Percentiles rank a stretch among this genome's conserved stretches.
Conservation (phyloP, 345 rosid genomes). For the Erysimum cheiranthoides region DNA sequence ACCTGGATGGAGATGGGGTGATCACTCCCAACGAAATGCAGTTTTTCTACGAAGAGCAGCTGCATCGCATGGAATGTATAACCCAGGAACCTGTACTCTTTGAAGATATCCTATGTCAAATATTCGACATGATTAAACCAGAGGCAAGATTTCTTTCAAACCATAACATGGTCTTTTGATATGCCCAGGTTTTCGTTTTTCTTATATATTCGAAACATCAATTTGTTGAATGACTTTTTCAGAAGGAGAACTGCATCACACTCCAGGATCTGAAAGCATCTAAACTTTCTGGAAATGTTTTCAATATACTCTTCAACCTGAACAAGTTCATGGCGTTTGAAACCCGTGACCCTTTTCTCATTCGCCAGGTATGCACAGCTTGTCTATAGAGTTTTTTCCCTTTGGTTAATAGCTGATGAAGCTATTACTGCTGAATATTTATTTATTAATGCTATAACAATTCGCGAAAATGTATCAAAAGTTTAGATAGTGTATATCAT, state of each 20-base stretch:
- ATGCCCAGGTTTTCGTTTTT: too few relatives aligned
- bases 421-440: background rate
- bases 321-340: constrained; percentile 85
- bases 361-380: constrained; percentile 65
- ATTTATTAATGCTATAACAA: background rate
- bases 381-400: background rate
- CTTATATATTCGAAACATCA: background rate
- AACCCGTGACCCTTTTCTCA: constrained; percentile 78
- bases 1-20: constrained; percentile 86
- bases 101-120: constrained; percentile 86
- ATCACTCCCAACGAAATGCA: constrained; percentile 84
- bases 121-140: constrained; percentile 87
- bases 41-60: constrained; percentile 88
- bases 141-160: constrained; percentile 50
- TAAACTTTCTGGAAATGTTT: constrained; percentile 80
- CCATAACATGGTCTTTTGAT: background rate
- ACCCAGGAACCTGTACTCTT: constrained; percentile 79
- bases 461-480: background rate
- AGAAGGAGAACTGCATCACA: constrained; percentile 66
- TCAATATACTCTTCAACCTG: constrained; percentile 88
- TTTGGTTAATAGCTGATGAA: background rate
- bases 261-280: constrained; percentile 66
- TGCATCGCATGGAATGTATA: constrained; percentile 87
- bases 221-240: constrained; percentile 19
- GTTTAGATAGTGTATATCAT: background rate